A percentile compares a stretch with the other conserved stretches of the same genome.
Conservation (phyloP, 495 filamentous ascomycete genomes). For the Aspergillus cristatus region DNA sequence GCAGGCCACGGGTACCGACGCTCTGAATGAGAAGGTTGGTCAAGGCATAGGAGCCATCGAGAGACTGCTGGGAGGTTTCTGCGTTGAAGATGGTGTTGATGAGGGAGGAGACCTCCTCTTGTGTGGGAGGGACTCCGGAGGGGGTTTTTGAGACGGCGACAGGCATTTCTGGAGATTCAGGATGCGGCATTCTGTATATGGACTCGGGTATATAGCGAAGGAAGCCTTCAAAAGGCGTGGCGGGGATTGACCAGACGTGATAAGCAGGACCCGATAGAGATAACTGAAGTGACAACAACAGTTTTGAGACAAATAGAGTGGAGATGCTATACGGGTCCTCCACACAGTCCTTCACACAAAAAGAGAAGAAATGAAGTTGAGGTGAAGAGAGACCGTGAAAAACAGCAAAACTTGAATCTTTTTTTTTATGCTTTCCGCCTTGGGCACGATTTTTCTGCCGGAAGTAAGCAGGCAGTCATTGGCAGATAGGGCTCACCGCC, state of each 20-base stretch:
- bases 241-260: too few species aligned
- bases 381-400: too few species aligned
- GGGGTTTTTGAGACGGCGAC: slow-evolving; percentile 49
- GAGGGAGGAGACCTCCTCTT: slow-evolving; percentile 63
- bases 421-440: background rate
- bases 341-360: background rate
- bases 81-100: slow-evolving; percentile 69
- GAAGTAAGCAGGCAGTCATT: background rate
- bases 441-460: slow-evolving; percentile 10
- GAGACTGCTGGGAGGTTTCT: slow-evolving; percentile 73
- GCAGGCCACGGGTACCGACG: slow-evolving; percentile 66
- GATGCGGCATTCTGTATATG: slow-evolving; percentile 55
- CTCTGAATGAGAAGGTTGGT: slow-evolving; percentile 70
- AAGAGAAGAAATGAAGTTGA: background rate
- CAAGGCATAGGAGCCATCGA: slow-evolving; percentile 78
- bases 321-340: too few species aligned
- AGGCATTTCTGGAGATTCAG: slow-evolving; percentile 48
- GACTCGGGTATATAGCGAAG: too few species aligned
- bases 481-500: too few species aligned
- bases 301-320: background rate
- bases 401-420: background rate
- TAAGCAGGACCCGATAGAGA: too few species aligned
- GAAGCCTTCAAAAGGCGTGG: too few species aligned
- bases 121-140: slow-evolving; percentile 49
- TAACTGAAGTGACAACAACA: background rate